Percentiles rank a stretch among this genome's conserved stretches.
Conservation (phyloP, 495 filamentous ascomycete species). For the Diplogelasinospora grovesii region DNA sequence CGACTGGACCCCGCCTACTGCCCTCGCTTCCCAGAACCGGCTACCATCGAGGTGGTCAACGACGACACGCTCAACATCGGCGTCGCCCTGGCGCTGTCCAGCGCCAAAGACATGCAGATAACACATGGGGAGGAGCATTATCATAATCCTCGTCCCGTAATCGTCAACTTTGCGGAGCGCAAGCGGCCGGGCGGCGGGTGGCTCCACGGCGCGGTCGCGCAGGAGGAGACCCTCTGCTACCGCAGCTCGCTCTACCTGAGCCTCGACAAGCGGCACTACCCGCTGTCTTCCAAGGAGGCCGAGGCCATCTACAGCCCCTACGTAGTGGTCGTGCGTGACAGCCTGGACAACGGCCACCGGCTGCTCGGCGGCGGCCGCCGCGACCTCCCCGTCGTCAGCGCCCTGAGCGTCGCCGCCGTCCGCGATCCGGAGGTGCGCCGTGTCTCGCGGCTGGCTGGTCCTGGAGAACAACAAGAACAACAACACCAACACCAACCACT, state of each 20-base stretch:
- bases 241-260: conserved; percentile 50
- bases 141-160: no score
- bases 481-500: no score
- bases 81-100: no score
- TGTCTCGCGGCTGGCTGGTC: no score
- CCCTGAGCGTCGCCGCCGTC: conserved; percentile 53
- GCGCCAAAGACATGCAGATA: no score
- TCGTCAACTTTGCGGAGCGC: conserved; percentile 55
- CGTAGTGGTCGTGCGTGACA: conserved; percentile 50
- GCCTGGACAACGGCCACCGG: conserved; percentile 29
- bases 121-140: no score
- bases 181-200: conserved; percentile 48
- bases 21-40: no score
- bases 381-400: conserved; percentile 41
- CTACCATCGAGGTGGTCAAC: no score
- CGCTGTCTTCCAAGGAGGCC: conserved; percentile 24
- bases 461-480: no score
- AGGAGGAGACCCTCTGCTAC: conserved; percentile 59
- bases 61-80: no score
- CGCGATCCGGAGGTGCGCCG: no score
- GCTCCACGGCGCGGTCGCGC: conserved; percentile 45
- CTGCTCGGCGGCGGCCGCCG: conserved; percentile 21
- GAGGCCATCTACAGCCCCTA: conserved; percentile 50
- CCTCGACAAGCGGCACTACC: conserved; percentile 45
- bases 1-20: no score